Evolutionary conservation across 352 stramenopile genomes (phyloP).

Genomic region (Globisporangium abappressorium): DNA sequence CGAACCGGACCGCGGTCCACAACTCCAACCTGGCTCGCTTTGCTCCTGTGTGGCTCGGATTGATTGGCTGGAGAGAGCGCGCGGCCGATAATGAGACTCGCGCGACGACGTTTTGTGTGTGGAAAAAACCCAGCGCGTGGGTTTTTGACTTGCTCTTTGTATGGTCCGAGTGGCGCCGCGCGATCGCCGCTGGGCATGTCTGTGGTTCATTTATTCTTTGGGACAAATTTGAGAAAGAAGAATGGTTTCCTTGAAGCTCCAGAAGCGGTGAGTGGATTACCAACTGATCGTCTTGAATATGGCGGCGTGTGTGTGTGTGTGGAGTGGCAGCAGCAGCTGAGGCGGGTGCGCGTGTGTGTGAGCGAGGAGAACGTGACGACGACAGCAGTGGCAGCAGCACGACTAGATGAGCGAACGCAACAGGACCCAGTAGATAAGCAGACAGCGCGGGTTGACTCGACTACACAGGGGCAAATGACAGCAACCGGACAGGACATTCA

Average conservation of each 20-base stretch:
- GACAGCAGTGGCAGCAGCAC: not conserved
- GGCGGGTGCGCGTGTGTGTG: not conserved
- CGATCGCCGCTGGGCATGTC: not conserved
- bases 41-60: not conserved
- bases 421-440: not conserved
- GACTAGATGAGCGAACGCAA: not conserved
- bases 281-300: not conserved
- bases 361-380: not conserved
- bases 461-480: not conserved
- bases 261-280: constrained; percentile 79
- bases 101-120: not conserved
- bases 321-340: not conserved
- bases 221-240: constrained; percentile 79
- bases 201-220: constrained; percentile 68
- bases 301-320: not conserved
- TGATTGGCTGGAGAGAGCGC: constrained; percentile 21
- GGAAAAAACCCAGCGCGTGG: constrained; percentile 7
- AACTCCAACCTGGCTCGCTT: not conserved
- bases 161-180: not conserved
- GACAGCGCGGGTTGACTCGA: not conserved
- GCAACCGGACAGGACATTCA: not conserved
- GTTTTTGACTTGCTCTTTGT: constrained; percentile 22
- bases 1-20: constrained; percentile 9
- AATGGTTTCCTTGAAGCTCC: constrained; percentile 90
- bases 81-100: not conserved